Base-by-base conservation (phyloP, 2,329 filamentous ascomycete species). In the Colletotrichum caudatum region DNA sequence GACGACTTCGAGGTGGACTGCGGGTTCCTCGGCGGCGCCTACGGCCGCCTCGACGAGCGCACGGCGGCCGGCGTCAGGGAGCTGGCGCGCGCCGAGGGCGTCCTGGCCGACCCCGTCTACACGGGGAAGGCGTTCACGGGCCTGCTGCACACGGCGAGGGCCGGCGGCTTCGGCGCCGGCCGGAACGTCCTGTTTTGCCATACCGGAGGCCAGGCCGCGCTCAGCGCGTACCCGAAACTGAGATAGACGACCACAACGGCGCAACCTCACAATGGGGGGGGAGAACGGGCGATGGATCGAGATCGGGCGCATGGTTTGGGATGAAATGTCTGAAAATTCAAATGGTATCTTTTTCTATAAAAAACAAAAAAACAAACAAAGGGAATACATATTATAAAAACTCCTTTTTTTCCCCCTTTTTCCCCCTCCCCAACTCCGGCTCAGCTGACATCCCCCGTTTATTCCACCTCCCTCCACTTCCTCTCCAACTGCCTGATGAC, bases 401-500 rank as follows among this genome's bases (percentile, higher is more conserved):
- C 14, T 12, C 4, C 6, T 11, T 7, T 23, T 16, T 46, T 46
- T 5, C 14, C 44, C 18, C 9, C 44, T n/a, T n/a, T n/a, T n/a
- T n/a, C 16, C 18, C 9, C 44, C 29, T 29, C 29, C 29, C 29
- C 16, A 11, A 46, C 20, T 46, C 44, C 18, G 11, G 44, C 6
- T 11, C 20, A 46, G 18, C 41, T 6, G 5, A 1, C 41, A 16
- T 1, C 14, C 41, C 9, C 41, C 16, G 2, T 44, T 44, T 81
- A 72, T 64, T 82, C 82, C 58, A 81, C 80, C 58, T 77, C 75
- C 65, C 74, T 79, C 81, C 81, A 82, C 50, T 76, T 69, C 64
- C 76, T 72, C 72, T 82, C 80, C 58, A 83, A 62, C 70, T 78
- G 69, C 9, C 64, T 69, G n/a, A 81, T 66, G 46, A 76, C 64